Percentiles rank a stretch among this genome's conserved stretches.
Evolutionary conservation across 164 flowering plant species (phyloP).

Genomic region (Macadamia tetraphylla): DNA sequence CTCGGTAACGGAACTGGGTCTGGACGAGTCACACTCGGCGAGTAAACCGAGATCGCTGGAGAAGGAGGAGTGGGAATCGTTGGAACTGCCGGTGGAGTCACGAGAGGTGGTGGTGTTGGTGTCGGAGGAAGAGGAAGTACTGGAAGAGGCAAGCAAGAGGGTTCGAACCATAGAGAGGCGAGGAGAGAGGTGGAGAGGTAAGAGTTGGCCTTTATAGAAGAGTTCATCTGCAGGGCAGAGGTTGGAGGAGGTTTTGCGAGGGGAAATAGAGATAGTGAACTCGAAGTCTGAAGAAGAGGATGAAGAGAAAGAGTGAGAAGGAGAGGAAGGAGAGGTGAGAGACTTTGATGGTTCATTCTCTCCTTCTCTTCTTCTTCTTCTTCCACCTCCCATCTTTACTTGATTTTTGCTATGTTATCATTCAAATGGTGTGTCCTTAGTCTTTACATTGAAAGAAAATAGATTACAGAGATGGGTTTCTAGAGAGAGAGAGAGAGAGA

Average conservation of each 20-base stretch:
- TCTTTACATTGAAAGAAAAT: neutral
- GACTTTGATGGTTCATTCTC: constrained; percentile 1
- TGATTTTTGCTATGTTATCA: neutral
- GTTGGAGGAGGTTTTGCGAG: constrained; percentile 44
- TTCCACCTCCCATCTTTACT: constrained; percentile 3
- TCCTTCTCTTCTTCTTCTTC: constrained; percentile 6
- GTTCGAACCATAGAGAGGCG: constrained; percentile 86
- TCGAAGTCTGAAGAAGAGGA: constrained; percentile 89
- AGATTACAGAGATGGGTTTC: constrained; percentile 1
- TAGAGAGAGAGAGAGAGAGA: too few relatives aligned
- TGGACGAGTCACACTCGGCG: constrained; percentile 57
- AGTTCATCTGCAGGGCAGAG: constrained; percentile 91
- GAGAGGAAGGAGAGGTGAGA: constrained; percentile 52
- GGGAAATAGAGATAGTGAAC: constrained; percentile 68
- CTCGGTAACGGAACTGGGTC: constrained; percentile 70
- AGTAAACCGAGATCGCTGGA: constrained; percentile 30
- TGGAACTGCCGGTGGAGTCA: constrained; percentile 66
- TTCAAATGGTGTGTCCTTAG: neutral
- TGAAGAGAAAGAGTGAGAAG: constrained; percentile 60
- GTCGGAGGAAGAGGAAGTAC: constrained; percentile 44
- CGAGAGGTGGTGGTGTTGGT: constrained; percentile 50
- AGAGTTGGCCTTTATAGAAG: constrained; percentile 86
- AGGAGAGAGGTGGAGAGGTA: constrained; percentile 84
- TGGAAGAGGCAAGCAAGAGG: constrained; percentile 49
- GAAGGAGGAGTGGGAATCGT: constrained; percentile 33